These are phyloP conservation scores for Corinectria fuckeliana DNA, from an alignment of 2,329 filamentous ascomycete species.

Conservation along the genomic window DNA sequence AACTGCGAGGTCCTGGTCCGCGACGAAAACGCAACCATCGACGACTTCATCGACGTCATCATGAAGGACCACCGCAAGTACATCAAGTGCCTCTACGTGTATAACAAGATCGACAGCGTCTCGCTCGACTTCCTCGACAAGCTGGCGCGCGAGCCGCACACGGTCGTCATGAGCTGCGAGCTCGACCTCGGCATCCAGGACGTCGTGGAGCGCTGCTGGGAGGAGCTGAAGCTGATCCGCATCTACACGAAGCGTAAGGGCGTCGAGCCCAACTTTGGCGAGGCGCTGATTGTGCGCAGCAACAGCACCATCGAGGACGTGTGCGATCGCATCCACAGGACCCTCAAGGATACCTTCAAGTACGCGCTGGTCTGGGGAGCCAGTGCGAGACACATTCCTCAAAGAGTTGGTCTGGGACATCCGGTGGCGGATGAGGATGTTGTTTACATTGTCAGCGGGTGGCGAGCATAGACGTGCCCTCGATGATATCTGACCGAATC, in stretches of 20 bases:
- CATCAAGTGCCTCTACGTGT: slow-evolving; percentile 93
- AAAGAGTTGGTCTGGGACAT: slow-evolving; percentile 88
- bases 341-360: slow-evolving; percentile 97
- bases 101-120: slow-evolving; percentile 99
- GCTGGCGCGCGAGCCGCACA: slow-evolving; percentile 90
- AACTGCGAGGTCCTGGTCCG: slow-evolving; percentile 96
- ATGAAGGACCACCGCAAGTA: slow-evolving; percentile 99
- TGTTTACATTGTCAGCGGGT: slow-evolving; percentile 70
- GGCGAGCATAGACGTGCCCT: slow-evolving; percentile 57
- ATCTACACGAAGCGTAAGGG: slow-evolving; percentile 98
- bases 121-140: slow-evolving; percentile 92
- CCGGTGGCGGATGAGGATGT: slow-evolving; percentile 74
- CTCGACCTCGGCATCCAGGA: slow-evolving; percentile 91
- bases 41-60: slow-evolving; percentile 99
- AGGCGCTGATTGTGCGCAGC: slow-evolving; percentile 90
- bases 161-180: slow-evolving; percentile 97
- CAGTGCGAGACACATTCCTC: slow-evolving; percentile 92
- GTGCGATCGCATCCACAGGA: slow-evolving; percentile 92
- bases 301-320: slow-evolving; percentile 95
- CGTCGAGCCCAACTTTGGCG: slow-evolving; percentile 83
- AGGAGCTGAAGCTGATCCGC: slow-evolving; percentile 86
- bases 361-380: slow-evolving; percentile 98
- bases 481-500: not conserved
- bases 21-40: slow-evolving; percentile 93
- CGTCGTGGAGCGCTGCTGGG: slow-evolving; percentile 94